These are phyloP conservation scores for Nicotiana tabacum DNA, from an alignment of 257 asterid species.

Conservation along the genomic window DNA sequence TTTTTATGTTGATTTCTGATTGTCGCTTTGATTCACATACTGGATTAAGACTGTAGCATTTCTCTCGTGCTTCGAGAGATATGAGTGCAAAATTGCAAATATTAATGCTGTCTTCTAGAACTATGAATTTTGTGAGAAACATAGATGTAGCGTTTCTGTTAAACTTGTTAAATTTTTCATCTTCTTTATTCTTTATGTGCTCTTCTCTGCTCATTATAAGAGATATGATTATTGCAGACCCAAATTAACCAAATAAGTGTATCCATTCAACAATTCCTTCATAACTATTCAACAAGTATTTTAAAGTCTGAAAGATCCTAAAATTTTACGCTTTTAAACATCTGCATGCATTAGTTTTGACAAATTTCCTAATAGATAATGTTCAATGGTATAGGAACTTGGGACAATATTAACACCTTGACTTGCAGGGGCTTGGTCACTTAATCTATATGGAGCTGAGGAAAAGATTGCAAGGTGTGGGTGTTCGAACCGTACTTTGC, in stretches of 20 bases:
- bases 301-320: no score
- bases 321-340: background rate
- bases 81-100: background rate
- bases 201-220: background rate
- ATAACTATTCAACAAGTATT: no score
- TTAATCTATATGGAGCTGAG: slow-evolving; percentile 56
- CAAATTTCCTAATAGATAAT: background rate
- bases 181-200: background rate
- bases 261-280: no score
- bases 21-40: background rate
- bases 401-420: slow-evolving; percentile 4
- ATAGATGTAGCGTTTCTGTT: background rate
- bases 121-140: background rate
- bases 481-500: slow-evolving; percentile 62
- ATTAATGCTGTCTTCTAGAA: background rate
- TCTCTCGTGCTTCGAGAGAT: background rate
- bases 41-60: background rate
- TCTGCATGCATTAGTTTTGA: background rate
- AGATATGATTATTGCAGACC: background rate
- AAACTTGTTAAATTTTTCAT: background rate
- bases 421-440: slow-evolving; percentile 77
- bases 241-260: background rate
- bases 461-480: slow-evolving; percentile 68
- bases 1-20: background rate
- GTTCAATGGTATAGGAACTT: background rate